Evolutionary conservation across 805 yeast genomes (phyloP).

Genomic region (Teunomyces tritomae): DNA sequence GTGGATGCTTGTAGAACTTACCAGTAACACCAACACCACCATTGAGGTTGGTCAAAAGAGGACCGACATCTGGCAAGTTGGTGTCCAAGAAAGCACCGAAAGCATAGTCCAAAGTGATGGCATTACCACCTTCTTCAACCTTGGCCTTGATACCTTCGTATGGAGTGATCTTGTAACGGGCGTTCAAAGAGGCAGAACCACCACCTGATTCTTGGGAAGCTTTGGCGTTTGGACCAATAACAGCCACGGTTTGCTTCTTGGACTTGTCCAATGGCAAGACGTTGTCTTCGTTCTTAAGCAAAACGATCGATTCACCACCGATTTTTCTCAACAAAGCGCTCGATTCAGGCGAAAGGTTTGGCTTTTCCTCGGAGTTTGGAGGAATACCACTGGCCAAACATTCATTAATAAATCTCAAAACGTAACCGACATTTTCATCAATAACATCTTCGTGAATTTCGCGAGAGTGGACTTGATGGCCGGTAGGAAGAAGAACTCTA

Average conservation of each 20-base stretch:
- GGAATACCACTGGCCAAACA: slow-evolving; percentile 42
- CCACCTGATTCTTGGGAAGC: slow-evolving; percentile 55
- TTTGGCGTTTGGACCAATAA: slow-evolving; percentile 62
- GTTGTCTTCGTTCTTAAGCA: slow-evolving; percentile 51
- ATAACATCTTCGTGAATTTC: slow-evolving; percentile 41
- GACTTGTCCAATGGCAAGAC: slow-evolving; percentile 44
- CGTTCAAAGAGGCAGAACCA: slow-evolving; percentile 55
- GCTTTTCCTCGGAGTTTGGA: slow-evolving; percentile 29
- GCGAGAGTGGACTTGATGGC: slow-evolving; percentile 41
- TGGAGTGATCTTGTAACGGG: slow-evolving; percentile 49
- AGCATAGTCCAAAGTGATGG: slow-evolving; percentile 22
- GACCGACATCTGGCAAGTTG: slow-evolving; percentile 29
- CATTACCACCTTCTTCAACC: slow-evolving; percentile 23
- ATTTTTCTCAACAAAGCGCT: slow-evolving; percentile 10
- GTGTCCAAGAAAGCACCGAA: slow-evolving; percentile 35
- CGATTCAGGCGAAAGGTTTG: slow-evolving; percentile 40
- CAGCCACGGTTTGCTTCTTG: slow-evolving; percentile 37
- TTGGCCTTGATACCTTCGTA: slow-evolving; percentile 42
- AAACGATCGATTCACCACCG: slow-evolving; percentile 51
- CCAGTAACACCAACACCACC: slow-evolving; percentile 27
- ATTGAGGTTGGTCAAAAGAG: slow-evolving; percentile 15
- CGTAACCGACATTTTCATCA: slow-evolving; percentile 47
- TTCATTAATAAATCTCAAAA: slow-evolving; percentile 47
- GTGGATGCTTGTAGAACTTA: slow-evolving; percentile 25
- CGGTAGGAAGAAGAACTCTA: slow-evolving; percentile 39